Base-by-base conservation (phyloP, 2,329 filamentous ascomycete genomes). In the Fusarium sp. region DNA sequence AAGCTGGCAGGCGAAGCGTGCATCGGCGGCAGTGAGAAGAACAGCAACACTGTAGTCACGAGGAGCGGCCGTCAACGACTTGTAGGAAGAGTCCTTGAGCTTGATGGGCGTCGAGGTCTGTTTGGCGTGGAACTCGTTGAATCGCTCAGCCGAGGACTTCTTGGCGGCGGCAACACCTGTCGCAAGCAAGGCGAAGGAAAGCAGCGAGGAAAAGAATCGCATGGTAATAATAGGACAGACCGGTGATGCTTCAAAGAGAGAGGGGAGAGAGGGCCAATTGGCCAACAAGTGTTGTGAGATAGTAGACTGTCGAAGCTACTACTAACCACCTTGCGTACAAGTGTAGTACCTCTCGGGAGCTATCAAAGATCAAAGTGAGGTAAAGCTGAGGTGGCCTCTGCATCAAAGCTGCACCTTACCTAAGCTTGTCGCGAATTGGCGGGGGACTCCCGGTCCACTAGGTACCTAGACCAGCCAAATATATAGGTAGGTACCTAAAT, bases 41-140 rank as follows among this genome's bases (percentile, higher is more conserved):
- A 99, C 84, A 3, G 88, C 89, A 25, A 90, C 84, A 35, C 88
- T 88, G 76, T 97, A 96, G 77, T 99, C 91, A 66, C 95, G 87
- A 11, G 93, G 92, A 1, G 85, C 78, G 14, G 85, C 79, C 4
- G 91, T 96, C 66, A 98, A 79, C 65, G 90, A 84, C 67, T 85
- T 83, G 81, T 95, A 99, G 43, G 83, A 80, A 21, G 79, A 77
- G 75, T 97, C 93, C 75, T 88, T 84, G 67, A 99, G 86, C 79
- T 92, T 92, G 72, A 97, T 71, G 6, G 93, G 89, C 23, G 84
- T 77, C 4, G 84, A 84, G 38, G 82, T 80, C 54, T 88, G 82
- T 55, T 93, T 88, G 64, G 84, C 73, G 73, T 89, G 87, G 78
- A 88, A 94, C 56, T 86, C 82, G 62, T 84, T 75, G 80, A 94